phyloP scores from a whole-genome alignment of 1,284 basidiomycete species.

The Tilletia horrida region DNA sequence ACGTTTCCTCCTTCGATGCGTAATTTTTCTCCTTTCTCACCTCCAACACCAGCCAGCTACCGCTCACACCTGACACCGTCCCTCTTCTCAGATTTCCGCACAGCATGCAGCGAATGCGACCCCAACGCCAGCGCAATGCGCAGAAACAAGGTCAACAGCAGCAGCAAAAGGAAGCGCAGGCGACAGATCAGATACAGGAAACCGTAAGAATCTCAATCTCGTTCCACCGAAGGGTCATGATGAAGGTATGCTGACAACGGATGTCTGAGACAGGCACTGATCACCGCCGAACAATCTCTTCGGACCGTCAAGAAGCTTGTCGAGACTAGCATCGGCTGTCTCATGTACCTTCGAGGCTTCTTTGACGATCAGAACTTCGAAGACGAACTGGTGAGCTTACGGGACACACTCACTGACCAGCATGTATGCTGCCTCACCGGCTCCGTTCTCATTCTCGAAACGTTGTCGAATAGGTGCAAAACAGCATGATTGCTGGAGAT shows the following conservation, averaged over 20 bases:
- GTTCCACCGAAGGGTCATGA: too few species aligned
- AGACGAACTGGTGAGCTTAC: constrained; percentile 1
- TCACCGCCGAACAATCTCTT: constrained; percentile 8
- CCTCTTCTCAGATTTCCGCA: background rate
- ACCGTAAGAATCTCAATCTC: background rate
- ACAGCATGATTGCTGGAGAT: background rate
- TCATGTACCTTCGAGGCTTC: constrained; percentile 17
- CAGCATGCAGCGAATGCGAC: constrained; percentile 4
- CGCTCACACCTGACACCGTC: background rate
- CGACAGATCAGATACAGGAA: background rate
- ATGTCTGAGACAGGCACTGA: constrained; percentile 6
- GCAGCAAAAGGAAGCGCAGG: background rate
- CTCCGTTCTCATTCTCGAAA: too few species aligned
- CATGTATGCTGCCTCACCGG: too few species aligned
- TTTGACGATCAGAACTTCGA: constrained; percentile 18
- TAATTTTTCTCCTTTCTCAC: constrained; percentile 15
- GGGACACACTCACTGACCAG: background rate
- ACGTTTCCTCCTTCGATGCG: background rate
- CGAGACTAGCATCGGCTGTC: constrained; percentile 18
- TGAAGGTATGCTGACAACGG: too few species aligned
- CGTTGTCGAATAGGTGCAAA: background rate
- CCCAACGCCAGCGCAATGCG: background rate
- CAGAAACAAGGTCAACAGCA: constrained; percentile 2
- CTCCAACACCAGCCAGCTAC: background rate
- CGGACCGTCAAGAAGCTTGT: constrained; percentile 15